Evolutionary conservation across 495 filamentous ascomycete species (phyloP).

Genomic region (Penicillium psychrofluorescens): DNA sequence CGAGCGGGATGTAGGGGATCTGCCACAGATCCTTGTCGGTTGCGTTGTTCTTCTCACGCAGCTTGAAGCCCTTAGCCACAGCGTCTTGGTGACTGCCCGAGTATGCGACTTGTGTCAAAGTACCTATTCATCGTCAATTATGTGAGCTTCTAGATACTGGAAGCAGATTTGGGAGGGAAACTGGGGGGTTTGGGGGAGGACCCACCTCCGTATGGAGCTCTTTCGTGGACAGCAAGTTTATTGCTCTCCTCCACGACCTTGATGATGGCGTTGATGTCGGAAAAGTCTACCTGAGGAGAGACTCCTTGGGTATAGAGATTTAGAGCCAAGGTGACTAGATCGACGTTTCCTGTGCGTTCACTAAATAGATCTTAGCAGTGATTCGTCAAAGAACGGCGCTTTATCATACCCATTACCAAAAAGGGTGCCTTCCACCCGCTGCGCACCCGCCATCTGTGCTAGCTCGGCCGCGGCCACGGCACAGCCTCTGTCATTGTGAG

Average conservation of each 20-base stretch:
- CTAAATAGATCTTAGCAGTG: too few species aligned
- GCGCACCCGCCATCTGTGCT: constrained; percentile 95
- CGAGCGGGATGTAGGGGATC: constrained; percentile 88
- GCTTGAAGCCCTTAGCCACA: constrained; percentile 92
- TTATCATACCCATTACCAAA: constrained; percentile 70
- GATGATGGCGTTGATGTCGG: constrained; percentile 80
- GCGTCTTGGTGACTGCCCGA: constrained; percentile 93
- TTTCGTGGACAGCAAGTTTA: constrained; percentile 88
- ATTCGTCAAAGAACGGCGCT: too few species aligned
- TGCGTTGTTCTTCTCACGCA: constrained; percentile 53
- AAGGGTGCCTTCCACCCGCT: constrained; percentile 89
- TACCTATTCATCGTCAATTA: too few species aligned
- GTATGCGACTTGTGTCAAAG: constrained; percentile 40
- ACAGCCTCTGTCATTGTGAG: constrained; percentile 93
- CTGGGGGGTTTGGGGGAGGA: too few species aligned
- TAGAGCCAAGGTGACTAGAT: constrained; percentile 86
- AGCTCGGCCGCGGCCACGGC: constrained; percentile 83
- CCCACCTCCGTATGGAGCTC: constrained; percentile 83
- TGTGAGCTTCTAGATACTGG: too few species aligned
- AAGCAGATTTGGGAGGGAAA: too few species aligned
- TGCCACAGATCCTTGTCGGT: constrained; percentile 56
- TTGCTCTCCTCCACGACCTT: constrained; percentile 86
- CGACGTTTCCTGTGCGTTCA: constrained; percentile 93
- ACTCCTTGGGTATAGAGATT: constrained; percentile 97
- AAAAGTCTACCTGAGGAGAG: constrained; percentile 83